Base-by-base conservation (phyloP, 78 protist species). In the Guillardia theta region DNA sequence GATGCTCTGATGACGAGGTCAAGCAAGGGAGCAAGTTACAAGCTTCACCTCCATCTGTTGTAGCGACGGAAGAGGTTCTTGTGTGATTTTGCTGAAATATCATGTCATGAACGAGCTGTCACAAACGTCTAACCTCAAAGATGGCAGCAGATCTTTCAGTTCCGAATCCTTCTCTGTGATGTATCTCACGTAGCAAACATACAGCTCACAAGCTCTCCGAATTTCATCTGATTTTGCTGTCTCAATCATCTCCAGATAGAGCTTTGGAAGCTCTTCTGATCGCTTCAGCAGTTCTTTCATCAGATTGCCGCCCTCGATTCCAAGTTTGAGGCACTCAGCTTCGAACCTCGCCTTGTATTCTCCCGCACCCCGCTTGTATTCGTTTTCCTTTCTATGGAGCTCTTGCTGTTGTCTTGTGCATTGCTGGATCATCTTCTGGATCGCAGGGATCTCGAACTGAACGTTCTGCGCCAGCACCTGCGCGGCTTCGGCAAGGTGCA, bases 221-320 rank as follows among this genome's bases (percentile, higher is more conserved):
- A 53, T 53, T 12, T 18, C 18, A 12, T 12, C 62, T 18, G 62
- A 53, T 18, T 53, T 53, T 12, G 18, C 18, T 21, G 62, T 18
- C 62, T 53, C 83, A 12, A 70, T 70, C 83, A 70, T 70, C 83
- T 24, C 33, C n/a, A 70, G 83, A 43, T 70, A 70, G 46, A 70
- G 83, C 83, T 70, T 36, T 43, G 83, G 83, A 36, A 70, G 41
- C 83, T 15, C 83, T 43, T 70, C 83, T 36, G 83, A 70, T 15
- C 83, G 83, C 83, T 70, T 70, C 41, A 70, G 83, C 83, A 70
- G 83, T 43, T 70, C 83, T 6, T 70, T 12, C 83, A 36, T 70
- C 83, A 70, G 46, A 36, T 12, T 3, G 46, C 12, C 15, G 83
- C 83, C 83, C 83, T 70, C 83, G 41, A 70, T 70, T 15, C 83